Evolutionary conservation across 164 flowering plant species (phyloP).

Genomic region (Dillenia turbinata): DNA sequence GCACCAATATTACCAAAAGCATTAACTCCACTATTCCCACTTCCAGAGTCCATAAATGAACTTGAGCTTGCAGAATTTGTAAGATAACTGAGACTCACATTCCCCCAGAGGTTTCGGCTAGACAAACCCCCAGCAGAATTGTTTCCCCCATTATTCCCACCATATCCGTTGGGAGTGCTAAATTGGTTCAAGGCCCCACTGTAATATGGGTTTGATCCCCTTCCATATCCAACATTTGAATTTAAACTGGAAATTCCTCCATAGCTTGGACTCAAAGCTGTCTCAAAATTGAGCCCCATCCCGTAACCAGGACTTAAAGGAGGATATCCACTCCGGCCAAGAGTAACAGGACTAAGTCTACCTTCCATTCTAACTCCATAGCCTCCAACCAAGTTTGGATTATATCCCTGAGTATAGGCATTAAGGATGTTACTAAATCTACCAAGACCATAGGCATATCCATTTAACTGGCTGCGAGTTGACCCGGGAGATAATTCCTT

Average conservation of each 20-base stretch:
- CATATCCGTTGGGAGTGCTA: constrained; percentile 36
- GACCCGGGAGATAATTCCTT: constrained; percentile 79
- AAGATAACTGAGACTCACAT: constrained; percentile 30
- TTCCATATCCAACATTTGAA: constrained; percentile 45
- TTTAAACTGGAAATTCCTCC: constrained; percentile 35
- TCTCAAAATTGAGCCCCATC: constrained; percentile 51
- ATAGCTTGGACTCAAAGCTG: constrained; percentile 45
- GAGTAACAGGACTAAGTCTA: constrained; percentile 60
- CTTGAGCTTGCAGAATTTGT: constrained; percentile 35
- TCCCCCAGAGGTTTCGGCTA: constrained; percentile 61
- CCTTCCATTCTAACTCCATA: constrained; percentile 68
- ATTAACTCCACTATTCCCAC: constrained; percentile 36
- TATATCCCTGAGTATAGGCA: constrained; percentile 58
- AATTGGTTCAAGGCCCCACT: constrained; percentile 42
- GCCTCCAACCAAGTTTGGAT: constrained; percentile 44
- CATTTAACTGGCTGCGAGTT: constrained; percentile 43
- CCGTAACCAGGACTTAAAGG: constrained; percentile 48
- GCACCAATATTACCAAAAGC: constrained; percentile 43
- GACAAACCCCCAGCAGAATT: constrained; percentile 37
- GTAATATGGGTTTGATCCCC: constrained; percentile 43
- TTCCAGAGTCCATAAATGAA: constrained; percentile 38
- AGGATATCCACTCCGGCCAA: constrained; percentile 58
- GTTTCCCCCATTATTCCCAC: constrained; percentile 40
- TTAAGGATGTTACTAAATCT: constrained; percentile 54
- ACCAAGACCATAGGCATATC: constrained; percentile 44